Evolutionary conservation across 148 eudicot species (phyloP).

Genomic region (Camellia granthamiana): DNA sequence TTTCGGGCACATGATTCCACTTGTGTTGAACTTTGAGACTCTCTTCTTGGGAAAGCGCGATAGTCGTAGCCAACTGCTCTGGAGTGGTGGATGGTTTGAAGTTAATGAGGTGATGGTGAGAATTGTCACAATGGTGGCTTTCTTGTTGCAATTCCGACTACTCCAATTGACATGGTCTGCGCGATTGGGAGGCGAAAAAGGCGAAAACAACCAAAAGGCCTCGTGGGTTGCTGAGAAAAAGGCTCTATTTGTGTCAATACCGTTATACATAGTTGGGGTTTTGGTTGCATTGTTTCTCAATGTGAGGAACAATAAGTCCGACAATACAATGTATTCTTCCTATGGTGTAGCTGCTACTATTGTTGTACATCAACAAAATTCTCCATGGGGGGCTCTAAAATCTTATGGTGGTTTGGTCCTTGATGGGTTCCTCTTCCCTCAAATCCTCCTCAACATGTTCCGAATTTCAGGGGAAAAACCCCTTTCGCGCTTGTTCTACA

Average conservation of each 20-base stretch:
- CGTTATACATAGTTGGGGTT: slow-evolving; percentile 1
- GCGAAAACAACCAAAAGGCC: background rate
- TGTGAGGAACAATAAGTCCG: slow-evolving; percentile 4
- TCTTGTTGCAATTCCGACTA: slow-evolving; percentile 24
- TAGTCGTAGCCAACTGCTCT: background rate
- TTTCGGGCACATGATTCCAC: slow-evolving; percentile 24
- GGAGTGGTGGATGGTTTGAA: slow-evolving; percentile 11
- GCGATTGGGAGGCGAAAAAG: background rate
- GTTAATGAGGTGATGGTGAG: slow-evolving; percentile 17
- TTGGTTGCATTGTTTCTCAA: slow-evolving; percentile 6
- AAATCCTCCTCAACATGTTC: slow-evolving; percentile 26
- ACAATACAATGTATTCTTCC: too few relatives aligned
- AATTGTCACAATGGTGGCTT: slow-evolving; percentile 18
- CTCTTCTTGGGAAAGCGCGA: background rate
- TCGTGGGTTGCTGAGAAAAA: slow-evolving; percentile 15
- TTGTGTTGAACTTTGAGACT: slow-evolving; percentile 19
- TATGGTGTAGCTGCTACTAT: background rate
- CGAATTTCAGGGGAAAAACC: slow-evolving; percentile 20
- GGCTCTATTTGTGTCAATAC: slow-evolving; percentile 6
- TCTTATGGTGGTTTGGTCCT: slow-evolving; percentile 30
- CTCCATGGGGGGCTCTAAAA: slow-evolving; percentile 22
- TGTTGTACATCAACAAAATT: background rate
- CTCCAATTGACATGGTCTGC: slow-evolving; percentile 19
- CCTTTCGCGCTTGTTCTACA: slow-evolving; percentile 30
- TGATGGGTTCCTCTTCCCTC: slow-evolving; percentile 37